Evolutionary conservation across 129 eudicot genomes (phyloP), one percentile per base, ranked within the genome.

Genomic region (Glebionis coronaria): DNA sequence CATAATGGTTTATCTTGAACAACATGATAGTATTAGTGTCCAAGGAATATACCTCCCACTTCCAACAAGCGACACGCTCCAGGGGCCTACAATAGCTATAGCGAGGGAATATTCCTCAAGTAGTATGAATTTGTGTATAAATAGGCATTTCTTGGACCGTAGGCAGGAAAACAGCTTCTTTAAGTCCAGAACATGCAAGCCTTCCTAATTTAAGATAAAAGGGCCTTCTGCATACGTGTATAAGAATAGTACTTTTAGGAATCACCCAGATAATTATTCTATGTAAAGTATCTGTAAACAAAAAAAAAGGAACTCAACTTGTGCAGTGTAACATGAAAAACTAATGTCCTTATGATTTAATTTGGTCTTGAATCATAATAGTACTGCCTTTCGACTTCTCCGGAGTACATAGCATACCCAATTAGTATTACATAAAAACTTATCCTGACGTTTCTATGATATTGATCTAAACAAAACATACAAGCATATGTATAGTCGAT

Each of bases 111-210:
- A 57, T 57, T 70, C 66, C 31, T 56, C 45, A 44, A 25, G 44
- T n/a, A 9, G 46, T 29, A 31, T 3, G 9, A 35, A 7, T 57
- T 35, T 35, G 25, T 15, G 38, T n/a, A 59, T 60, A 31, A 14
- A 47, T 47, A 61, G 59, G 9, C 40, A 6, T 35, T 35, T 35
- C 40, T 35, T 35, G 40, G 8, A 35, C 9, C 6, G 40, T 35
- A 35, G 40, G 52, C 76, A 71, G 51, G 20, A 71, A 60, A 71
- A 61, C 76, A 59, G 67, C 67, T 58, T 23, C 56, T 9, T 58
- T 35, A 47, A 70, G 75, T 47, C 49, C 59, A 18, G 68, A 70
- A 70, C 68, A 60, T 60, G 61, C 52, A 71, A 49, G 25, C 61
- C 38, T 50, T 71, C 38, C 20, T 40, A 47, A 50, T n/a, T 57